Evolutionary conservation across 139 green algal species (phyloP).

Genomic region (Chlorella sp.): DNA sequence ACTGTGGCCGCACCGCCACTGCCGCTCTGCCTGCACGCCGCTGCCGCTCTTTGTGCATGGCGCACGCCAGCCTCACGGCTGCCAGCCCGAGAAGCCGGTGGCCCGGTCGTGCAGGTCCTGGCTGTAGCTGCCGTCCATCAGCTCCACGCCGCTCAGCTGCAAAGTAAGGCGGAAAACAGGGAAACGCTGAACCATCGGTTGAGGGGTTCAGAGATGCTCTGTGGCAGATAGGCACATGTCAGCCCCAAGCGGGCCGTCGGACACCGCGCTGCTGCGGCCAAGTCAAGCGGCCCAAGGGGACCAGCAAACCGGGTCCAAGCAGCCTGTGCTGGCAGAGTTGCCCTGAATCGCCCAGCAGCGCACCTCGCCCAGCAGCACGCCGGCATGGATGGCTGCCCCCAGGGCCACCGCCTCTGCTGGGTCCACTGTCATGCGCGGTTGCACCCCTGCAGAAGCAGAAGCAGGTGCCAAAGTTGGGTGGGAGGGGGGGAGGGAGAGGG

Average conservation of each 20-base stretch:
- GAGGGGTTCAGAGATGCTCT: neutral
- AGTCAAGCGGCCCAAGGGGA: neutral
- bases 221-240: neutral
- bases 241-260: too few species aligned
- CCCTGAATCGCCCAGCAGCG: too few species aligned
- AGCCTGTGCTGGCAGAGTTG: too few species aligned
- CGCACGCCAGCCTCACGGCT: constrained; percentile 18
- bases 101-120: constrained; percentile 45
- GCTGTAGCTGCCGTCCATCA: constrained; percentile 64
- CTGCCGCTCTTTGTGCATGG: too few species aligned
- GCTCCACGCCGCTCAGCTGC: constrained; percentile 43
- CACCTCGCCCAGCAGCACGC: constrained; percentile 49
- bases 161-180: too few species aligned
- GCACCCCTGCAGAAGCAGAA: constrained; percentile 42
- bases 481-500: too few species aligned
- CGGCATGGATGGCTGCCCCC: constrained; percentile 54
- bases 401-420: constrained; percentile 52
- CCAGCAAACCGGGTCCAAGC: too few species aligned
- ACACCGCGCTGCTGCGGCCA: too few species aligned
- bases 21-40: too few species aligned
- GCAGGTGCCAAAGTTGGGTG: too few species aligned
- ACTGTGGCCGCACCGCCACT: too few species aligned
- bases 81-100: constrained; percentile 50
- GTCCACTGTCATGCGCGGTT: constrained; percentile 42
- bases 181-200: too few species aligned